Conservation (phyloP, 129 eudicot genomes). For the Helianthus tuberosus region DNA sequence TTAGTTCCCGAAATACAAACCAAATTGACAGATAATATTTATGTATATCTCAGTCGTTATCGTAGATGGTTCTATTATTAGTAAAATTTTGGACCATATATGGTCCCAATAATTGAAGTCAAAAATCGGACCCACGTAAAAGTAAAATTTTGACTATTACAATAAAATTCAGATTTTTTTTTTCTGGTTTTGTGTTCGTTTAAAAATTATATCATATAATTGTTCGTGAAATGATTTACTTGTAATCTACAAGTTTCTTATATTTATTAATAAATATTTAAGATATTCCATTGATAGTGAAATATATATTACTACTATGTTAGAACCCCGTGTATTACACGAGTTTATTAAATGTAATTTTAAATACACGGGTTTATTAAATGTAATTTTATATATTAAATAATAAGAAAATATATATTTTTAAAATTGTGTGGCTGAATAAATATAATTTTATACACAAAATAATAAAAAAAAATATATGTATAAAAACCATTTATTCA, state of each 20-base stretch:
- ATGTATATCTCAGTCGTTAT: not conserved
- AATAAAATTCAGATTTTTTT: not conserved
- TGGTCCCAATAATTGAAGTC: constrained; percentile 15
- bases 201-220: not conserved
- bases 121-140: constrained; percentile 12
- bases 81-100: not conserved
- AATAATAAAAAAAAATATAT: too few species aligned
- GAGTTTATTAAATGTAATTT: too few species aligned
- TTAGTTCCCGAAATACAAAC: constrained; percentile 1
- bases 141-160: not conserved
- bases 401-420: too few species aligned
- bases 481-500: too few species aligned
- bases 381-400: too few species aligned
- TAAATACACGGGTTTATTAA: too few species aligned
- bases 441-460: too few species aligned
- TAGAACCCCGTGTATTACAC: too few species aligned
- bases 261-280: not conserved
- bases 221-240: not conserved
- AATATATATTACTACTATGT: too few species aligned
- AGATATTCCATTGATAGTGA: not conserved
- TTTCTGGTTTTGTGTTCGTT: not conserved
- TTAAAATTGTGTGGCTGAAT: too few species aligned
- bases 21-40: not conserved
- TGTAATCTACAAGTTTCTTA: not conserved
- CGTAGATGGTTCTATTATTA: constrained; percentile 4